These are phyloP conservation scores for Alternaria sp. DNA, from an alignment of 2,329 filamentous ascomycete species.

Conservation along the genomic window DNA sequence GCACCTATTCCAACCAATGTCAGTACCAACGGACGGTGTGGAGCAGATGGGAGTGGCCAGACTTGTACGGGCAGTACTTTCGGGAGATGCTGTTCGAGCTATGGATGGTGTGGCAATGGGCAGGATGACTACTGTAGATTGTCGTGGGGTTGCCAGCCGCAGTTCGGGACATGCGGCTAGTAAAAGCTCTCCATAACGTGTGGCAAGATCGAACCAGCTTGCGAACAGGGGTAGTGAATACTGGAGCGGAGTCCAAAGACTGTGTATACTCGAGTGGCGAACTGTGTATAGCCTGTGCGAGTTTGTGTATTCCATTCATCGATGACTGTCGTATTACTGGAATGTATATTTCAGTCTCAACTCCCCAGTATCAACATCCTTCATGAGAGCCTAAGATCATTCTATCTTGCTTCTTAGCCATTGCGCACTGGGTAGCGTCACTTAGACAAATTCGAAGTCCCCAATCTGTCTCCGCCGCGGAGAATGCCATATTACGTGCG, in stretches of 20 bases:
- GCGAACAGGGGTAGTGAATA: background rate
- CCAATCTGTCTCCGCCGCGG: background rate
- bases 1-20: slow-evolving; percentile 32
- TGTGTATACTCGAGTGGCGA: background rate
- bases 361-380: background rate
- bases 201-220: background rate
- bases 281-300: background rate
- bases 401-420: background rate
- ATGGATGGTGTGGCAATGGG: slow-evolving; percentile 36
- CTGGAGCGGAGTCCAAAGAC: background rate
- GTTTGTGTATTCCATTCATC: background rate
- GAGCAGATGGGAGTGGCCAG: slow-evolving; percentile 30
- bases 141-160: slow-evolving; percentile 31
- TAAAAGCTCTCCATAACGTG: background rate
- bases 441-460: background rate
- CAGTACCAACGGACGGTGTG: slow-evolving; percentile 40
- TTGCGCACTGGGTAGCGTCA: background rate
- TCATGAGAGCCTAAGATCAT: background rate
- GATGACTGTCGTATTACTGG: background rate
- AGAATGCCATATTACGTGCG: background rate
- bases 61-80: slow-evolving; percentile 35
- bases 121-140: slow-evolving; percentile 32
- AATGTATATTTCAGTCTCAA: background rate
- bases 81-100: slow-evolving; percentile 39
- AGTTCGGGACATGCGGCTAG: slow-evolving; percentile 32